Conservation (phyloP, 768 basidiomycete species). For the Obba rivulosa region DNA sequence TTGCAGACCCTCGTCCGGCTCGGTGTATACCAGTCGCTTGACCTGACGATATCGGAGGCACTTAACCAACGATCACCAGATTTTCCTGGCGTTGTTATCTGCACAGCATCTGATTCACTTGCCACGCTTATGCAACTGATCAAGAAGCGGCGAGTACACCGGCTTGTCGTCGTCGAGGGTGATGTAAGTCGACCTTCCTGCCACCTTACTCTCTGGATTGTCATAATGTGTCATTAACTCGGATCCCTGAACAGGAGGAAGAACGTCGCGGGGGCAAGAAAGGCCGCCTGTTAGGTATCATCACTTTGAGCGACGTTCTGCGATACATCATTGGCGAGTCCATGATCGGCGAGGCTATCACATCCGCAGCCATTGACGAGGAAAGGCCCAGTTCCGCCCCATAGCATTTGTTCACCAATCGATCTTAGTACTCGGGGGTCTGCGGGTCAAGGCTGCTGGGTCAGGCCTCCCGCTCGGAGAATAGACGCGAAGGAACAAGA, state of each 20-base stretch:
- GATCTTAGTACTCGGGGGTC: too few species aligned
- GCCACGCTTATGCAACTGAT: conserved; percentile 87
- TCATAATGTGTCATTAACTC: not conserved
- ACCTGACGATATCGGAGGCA: conserved; percentile 89
- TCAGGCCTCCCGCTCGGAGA: too few species aligned
- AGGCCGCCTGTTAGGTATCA: conserved; percentile 78
- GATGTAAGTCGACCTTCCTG: conserved; percentile 44
- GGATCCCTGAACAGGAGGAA: conserved; percentile 53
- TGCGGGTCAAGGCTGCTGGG: too few species aligned
- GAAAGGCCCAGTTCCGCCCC: not conserved
- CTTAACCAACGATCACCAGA: conserved; percentile 88
- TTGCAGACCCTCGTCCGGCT: conserved; percentile 86
- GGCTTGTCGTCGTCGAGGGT: conserved; percentile 92
- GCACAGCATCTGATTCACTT: conserved; percentile 87
- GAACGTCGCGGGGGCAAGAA: conserved; percentile 76
- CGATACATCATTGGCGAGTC: conserved; percentile 68
- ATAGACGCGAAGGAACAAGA: too few species aligned
- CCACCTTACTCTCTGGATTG: conserved; percentile 1
- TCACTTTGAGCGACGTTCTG: conserved; percentile 85
- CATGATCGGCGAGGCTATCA: conserved; percentile 32
- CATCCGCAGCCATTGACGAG: not conserved
- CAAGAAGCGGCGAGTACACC: conserved; percentile 89
- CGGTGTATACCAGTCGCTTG: conserved; percentile 93
- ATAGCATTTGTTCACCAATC: too few species aligned
- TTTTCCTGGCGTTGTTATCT: conserved; percentile 96